Base-by-base conservation (phyloP, 2,329 filamentous ascomycete genomes). In the Dothiorella sarmentorum region DNA sequence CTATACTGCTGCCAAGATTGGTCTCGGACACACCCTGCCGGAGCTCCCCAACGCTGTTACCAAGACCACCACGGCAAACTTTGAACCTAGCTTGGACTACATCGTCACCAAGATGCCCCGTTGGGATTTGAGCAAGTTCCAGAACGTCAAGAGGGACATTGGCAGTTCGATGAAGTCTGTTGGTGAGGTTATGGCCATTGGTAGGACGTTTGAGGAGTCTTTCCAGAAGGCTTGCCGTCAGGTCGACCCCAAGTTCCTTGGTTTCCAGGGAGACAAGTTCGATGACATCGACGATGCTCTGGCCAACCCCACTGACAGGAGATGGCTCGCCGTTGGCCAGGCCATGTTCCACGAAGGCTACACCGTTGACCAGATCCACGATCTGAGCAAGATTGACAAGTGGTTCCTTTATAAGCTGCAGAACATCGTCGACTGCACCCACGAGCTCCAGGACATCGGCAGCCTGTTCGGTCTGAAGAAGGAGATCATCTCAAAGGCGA, bases 401-500 rank as follows among this genome's bases (percentile, higher is more conserved):
- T 97, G 94, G 94, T 99, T 99, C 82, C 79, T 99, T 67, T 85
- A 97, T 85, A 97, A 99, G 84, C 85, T 99, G 53, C 87, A 96
- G 78, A 97, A 97, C 80, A 90, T 99, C 68, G 94, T 96, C 55
- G 85, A 97, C 75, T 92, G 89, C 79, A 90, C 89, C 61, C 85
- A 85, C 65, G 90, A 96, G 73, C 85, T 99, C 62, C 85, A 96
- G 78, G 85, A 88, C 29, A 85, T 91, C 61, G 92, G 91, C 65
- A 89, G 86, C 68, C 82, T 99, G 45, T 86, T 89, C 68, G 89
- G 86, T 58, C 78, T 99, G 63, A 93, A 92, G 80, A 89, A 92
- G 76, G 92, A 96, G 69, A 85, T 94, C 62, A 80, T 99, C 69
- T 76, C 90, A 65, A 92, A 90, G 79, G 89, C 94, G 57, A 99